A percentile compares a stretch with the other conserved stretches of the same genome.
Conservation (phyloP, 371 early-diverging fungal species). For the Cokeromyces recurvatus region DNA sequence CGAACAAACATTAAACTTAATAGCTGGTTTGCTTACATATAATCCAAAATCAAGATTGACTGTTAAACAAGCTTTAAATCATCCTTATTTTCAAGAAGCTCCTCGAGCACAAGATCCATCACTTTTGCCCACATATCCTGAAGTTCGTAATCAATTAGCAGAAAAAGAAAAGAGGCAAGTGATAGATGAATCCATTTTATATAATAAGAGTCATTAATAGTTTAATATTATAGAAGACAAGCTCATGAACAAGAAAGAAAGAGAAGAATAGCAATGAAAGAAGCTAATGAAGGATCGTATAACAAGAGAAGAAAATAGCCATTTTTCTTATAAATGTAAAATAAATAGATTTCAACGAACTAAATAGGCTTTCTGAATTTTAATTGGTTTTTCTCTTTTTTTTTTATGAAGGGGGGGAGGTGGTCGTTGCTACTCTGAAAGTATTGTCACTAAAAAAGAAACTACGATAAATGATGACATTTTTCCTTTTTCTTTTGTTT, state of each 20-base stretch:
- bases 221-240: constrained; percentile 8
- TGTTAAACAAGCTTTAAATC: constrained; percentile 69
- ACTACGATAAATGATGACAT: no score
- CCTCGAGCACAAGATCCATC: constrained; percentile 62
- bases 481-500: no score
- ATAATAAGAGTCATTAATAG: background rate
- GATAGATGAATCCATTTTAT: background rate
- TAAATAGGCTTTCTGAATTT: no score
- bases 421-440: no score
- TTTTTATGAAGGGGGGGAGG: no score
- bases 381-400: no score
- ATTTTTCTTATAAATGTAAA: no score
- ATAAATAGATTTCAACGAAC: no score
- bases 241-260: constrained; percentile 17
- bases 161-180: constrained; percentile 40
- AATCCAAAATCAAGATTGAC: constrained; percentile 73
- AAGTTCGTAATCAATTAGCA: constrained; percentile 49
- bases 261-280: constrained; percentile 8
- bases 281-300: background rate
- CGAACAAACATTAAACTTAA: constrained; percentile 61
- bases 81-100: constrained; percentile 73
- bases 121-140: constrained; percentile 64
- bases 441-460: no score
- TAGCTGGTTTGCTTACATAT: constrained; percentile 75
- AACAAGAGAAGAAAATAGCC: constrained; percentile 3